A percentile compares a stretch with the other conserved stretches of the same genome.
Conservation (phyloP, 2,329 filamentous ascomycete species). For the Cercospora brassicicola region DNA sequence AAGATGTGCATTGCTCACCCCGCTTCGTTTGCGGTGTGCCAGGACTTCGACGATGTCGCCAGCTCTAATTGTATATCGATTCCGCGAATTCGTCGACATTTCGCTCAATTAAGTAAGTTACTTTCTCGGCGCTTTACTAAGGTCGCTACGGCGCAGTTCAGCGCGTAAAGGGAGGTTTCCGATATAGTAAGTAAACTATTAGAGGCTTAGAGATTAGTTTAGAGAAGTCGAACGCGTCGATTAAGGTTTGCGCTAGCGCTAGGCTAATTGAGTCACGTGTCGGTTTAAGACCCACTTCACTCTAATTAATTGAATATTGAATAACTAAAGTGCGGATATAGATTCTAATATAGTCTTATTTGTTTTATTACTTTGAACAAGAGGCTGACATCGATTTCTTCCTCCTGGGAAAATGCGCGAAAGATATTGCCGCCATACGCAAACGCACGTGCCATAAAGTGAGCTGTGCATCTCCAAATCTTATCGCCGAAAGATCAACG, state of each 20-base stretch:
- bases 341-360: neutral
- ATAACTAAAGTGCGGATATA: neutral
- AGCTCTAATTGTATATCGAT: constrained; percentile 19
- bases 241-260: neutral
- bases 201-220: neutral
- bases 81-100: neutral
- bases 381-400: neutral
- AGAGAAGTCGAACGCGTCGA: neutral
- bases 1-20: constrained; percentile 26
- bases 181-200: neutral
- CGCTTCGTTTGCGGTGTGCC: constrained; percentile 31
- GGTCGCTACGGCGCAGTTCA: neutral
- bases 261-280: neutral
- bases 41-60: constrained; percentile 32
- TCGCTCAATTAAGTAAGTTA: neutral
- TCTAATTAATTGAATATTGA: neutral
- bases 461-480: neutral
- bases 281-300: neutral
- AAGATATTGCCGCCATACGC: neutral
- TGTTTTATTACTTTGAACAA: neutral
- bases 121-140: too few species aligned
- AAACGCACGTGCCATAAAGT: neutral
- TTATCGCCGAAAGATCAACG: constrained; percentile 1
- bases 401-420: neutral
- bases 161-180: neutral